Evolutionary conservation across 352 stramenopile genomes (phyloP).

Genomic region (Globisporangium nagaii): DNA sequence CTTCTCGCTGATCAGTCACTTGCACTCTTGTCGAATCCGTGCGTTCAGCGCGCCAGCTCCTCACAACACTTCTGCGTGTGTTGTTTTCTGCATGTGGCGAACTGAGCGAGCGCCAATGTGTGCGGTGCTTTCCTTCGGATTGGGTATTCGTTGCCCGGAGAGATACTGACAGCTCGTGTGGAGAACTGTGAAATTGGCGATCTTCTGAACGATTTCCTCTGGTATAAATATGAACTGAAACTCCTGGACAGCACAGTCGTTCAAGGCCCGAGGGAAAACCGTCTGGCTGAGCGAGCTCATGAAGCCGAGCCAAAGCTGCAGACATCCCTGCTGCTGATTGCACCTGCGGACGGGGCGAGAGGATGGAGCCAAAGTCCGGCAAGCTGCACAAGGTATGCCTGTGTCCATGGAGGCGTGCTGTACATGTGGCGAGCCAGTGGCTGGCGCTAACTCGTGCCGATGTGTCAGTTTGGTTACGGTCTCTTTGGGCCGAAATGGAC

Average conservation of each 20-base stretch:
- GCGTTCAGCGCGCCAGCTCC: slow-evolving; percentile 56
- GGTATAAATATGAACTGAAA: too few relatives aligned
- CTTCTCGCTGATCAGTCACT: slow-evolving; percentile 59
- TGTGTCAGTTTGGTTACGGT: slow-evolving; percentile 33
- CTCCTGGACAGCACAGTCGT: too few relatives aligned
- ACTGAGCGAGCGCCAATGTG: slow-evolving; percentile 29
- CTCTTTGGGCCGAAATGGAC: slow-evolving; percentile 73
- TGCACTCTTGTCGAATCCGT: too few relatives aligned
- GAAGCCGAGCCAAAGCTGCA: too few relatives aligned
- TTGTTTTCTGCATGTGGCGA: slow-evolving; percentile 64
- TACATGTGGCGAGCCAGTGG: neutral
- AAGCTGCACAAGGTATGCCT: slow-evolving; percentile 58
- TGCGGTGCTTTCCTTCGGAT: slow-evolving; percentile 20
- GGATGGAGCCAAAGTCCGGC: slow-evolving; percentile 55
- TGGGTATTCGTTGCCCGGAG: too few relatives aligned
- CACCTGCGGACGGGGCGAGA: too few relatives aligned
- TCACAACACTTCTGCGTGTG: slow-evolving; percentile 60
- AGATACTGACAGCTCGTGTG: too few relatives aligned
- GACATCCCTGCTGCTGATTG: too few relatives aligned
- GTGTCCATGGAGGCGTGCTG: neutral
- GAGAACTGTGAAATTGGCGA: too few relatives aligned
- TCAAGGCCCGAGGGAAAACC: too few relatives aligned
- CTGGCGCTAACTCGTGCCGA: neutral
- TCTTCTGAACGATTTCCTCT: too few relatives aligned
- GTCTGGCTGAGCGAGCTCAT: too few relatives aligned